Evolutionary conservation across 805 yeast genomes (phyloP), one percentile per base, ranked within the genome.

Genomic region (Wickerhamomyces hampshirensis): DNA sequence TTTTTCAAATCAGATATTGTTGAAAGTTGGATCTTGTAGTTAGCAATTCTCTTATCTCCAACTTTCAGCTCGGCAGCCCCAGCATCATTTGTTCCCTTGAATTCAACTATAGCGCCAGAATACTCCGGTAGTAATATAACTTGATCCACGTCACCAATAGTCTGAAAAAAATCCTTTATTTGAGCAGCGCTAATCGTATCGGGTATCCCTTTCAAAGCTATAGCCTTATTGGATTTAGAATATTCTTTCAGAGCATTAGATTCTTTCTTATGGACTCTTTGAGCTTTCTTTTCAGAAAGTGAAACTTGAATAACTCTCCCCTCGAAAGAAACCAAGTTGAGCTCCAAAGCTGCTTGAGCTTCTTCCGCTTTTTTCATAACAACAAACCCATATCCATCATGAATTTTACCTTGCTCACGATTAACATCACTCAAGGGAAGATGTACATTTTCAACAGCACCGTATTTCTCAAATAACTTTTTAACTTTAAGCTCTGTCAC

Each of bases 341-440:
- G 42, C 8, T 54, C 50, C 10, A 78, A 43, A 0, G 86, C 77
- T 4, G 53, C 51, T 0, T 58, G 49, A 0, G 87, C 84, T 3
- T 66, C 69, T 1, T 63, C 66, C 7, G 56, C 51, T 0, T 58
- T 56, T 3, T 50, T 39, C 46, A 75, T 83, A 0, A 73, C 62
- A 0, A 84, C 59, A 50, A 84, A 83, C 0, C 81, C 95, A 54
- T 69, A 79, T 0, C 91, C 89, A 31, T 75, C 76, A 49, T 78
- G 61, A 23, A 58, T 60, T 24, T 53, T 54, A 3, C 44, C 43
- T 23, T 35, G 40, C 4, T 38, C 33, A 27, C 38, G 46, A 6
- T 55, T 53, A 19, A 50, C 54, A 2, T 35, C 33, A 21, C 55
- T 54, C 31, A 69, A 39, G 3, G 84, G 85, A 3, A 82, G 42